Base-by-base conservation (phyloP, 139 green algal species). In the Chlorella sp. region DNA sequence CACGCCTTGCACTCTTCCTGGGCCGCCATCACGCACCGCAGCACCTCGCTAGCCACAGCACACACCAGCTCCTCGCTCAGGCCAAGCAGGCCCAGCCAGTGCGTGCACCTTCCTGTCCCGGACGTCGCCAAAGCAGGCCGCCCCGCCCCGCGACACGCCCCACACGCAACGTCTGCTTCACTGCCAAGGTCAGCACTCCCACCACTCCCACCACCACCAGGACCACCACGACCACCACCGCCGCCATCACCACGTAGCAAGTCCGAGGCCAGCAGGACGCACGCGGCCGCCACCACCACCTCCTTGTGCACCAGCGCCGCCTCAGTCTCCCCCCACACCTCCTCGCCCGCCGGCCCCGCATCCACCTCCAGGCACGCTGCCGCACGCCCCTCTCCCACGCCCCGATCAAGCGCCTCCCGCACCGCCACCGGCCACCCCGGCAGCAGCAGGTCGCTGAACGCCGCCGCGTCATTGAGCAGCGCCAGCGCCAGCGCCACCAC, bases 361-460 rank as follows among this genome's bases (percentile, higher is more conserved):
- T 17, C 42, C 17, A 17, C 42, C 42, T 17, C 10, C 42, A 26
- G 42, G 10, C 42, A 55, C 10, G 10, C 10, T 55, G 42, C 42
- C 10, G 10, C 62, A 35, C 22, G 62, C 29, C 27, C 30, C 22
- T 10, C 62, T 22, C 35, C n/a, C n/a, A n/a, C n/a, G n/a, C n/a
- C n/a, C 62, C 30, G 30, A 26, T 10, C 62, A 23, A 4, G 22
- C 62, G 3, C 29, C 22, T 67, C 27, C n/a, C 17, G 42, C 17
- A 55, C 42, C 42, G 42, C 42, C 42, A 55, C 20, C 24, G 55
- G 20, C 22, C 55, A 27, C 4, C 22, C 55, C 3, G 61, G 27
- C 27, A 35, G 27, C 63, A 69, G 63, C 63, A 69, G 63, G 20
- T 49, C 32, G n/a, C 31, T 69, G 31, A 51, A 69, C 23, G 63